Base-by-base conservation (phyloP, 345 rosid species). In the Citrus glauca region DNA sequence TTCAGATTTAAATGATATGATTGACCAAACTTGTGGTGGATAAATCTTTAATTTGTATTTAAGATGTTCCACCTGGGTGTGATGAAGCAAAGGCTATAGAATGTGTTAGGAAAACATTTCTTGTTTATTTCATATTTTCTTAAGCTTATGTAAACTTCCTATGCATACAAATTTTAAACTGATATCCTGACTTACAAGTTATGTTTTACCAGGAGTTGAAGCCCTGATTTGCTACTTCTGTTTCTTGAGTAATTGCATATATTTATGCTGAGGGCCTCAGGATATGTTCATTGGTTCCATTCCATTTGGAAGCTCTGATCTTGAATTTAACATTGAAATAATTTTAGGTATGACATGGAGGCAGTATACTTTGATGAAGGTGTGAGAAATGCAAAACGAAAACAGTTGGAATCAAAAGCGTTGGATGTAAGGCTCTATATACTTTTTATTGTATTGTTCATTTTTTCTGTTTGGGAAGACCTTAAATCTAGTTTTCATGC, bases 301-400 rank as follows among this genome's bases (percentile, higher is more conserved):
- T 76, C 77, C 30, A 38, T 70, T 65, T 62, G 32, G 74, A 76
- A 77, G 28, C 78, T 33, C 72, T 79, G 62, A 80, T 71, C 78
- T 68, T 73, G 33, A 24, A 32, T 28, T 77, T 53, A 79, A 42
- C 72, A 77, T 73, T 48, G 62, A 59, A 73, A 35, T 73, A n/a
- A 35, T 81, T 61, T 79, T 62, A 91, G 98, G 74, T 93, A 93
- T 60, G 91, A 91, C 53, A 73, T 5, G 68, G 98, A 91, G 85
- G 84, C 92, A 69, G 78, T 84, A 67, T 91, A 91, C 86, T 93
- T 90, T 60, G 96, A 93, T 72, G 93, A 91, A 77, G 90, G 87
- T 80, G 96, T 93, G 61, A 83, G 90, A 83, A 85, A 85, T 81
- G 89, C 87, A 48, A 93, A 87, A 80, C 82, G 87, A 74, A 53